Evolutionary conservation across 2,329 filamentous ascomycete species (phyloP).

Genomic region (Venturia asperata): DNA sequence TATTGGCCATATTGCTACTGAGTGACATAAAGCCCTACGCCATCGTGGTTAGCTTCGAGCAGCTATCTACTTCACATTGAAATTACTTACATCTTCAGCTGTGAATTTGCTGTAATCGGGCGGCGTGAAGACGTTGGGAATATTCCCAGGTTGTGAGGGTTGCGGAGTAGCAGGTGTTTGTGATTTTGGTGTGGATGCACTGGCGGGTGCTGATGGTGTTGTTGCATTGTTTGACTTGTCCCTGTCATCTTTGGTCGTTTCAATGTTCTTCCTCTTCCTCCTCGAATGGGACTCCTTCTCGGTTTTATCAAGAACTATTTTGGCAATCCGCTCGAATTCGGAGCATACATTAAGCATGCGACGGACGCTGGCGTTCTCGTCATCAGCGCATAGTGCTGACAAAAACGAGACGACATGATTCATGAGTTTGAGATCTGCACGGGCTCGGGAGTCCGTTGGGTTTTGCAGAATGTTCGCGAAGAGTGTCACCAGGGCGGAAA

Average conservation of each 20-base stretch:
- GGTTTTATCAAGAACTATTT: conserved; percentile 80
- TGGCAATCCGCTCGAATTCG: conserved; percentile 94
- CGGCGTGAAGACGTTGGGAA: conserved; percentile 21
- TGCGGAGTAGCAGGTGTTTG: conserved; percentile 17
- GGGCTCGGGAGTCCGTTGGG: conserved; percentile 77
- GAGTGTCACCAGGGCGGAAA: conserved; percentile 86
- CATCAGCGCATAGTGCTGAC: conserved; percentile 79
- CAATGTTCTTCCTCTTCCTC: conserved; percentile 75
- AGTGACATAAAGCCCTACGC: neutral
- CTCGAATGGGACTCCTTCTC: conserved; percentile 76
- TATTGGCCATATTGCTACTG: neutral
- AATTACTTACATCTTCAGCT: conserved; percentile 14
- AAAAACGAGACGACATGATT: conserved; percentile 87
- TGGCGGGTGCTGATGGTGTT: conserved; percentile 20
- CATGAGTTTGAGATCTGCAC: conserved; percentile 87
- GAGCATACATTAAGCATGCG: conserved; percentile 90
- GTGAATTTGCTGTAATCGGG: conserved; percentile 17
- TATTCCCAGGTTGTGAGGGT: conserved; percentile 20
- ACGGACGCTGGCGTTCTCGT: conserved; percentile 82
- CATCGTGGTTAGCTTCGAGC: neutral
- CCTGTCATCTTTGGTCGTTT: conserved; percentile 34
- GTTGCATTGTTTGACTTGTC: conserved; percentile 25
- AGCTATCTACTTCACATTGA: neutral
- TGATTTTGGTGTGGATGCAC: conserved; percentile 10
- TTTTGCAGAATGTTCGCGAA: conserved; percentile 97